These are phyloP conservation scores for Simmondsia chinensis DNA, from an alignment of 148 eudicot genomes.

Conservation along the genomic window DNA sequence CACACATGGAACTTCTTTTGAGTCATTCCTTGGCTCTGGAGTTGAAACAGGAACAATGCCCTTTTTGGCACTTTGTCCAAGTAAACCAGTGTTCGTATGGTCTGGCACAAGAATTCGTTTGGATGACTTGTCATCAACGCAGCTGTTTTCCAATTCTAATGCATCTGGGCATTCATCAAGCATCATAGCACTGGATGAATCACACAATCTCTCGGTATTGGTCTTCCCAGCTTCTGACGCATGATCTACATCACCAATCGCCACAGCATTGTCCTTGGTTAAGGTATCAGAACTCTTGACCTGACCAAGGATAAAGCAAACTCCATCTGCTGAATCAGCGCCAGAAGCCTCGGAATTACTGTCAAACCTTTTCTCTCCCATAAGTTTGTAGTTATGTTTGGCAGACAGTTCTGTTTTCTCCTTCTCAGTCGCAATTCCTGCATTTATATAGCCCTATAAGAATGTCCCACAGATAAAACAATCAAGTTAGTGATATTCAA, in stretches of 20 bases:
- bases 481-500: neutral
- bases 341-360: slow-evolving; percentile 36
- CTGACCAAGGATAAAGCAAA: slow-evolving; percentile 69
- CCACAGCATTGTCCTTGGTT: slow-evolving; percentile 21
- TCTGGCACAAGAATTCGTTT: slow-evolving; percentile 14
- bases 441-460: slow-evolving; percentile 86
- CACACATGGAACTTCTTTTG: slow-evolving; percentile 7
- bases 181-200: slow-evolving; percentile 17
- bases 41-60: slow-evolving; percentile 14
- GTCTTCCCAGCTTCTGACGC: slow-evolving; percentile 16
- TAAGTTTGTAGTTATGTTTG: slow-evolving; percentile 44
- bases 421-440: slow-evolving; percentile 77
- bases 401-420: slow-evolving; percentile 38
- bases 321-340: slow-evolving; percentile 72
- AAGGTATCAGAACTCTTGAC: slow-evolving; percentile 24
- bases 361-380: slow-evolving; percentile 46
- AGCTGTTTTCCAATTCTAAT: slow-evolving; percentile 18
- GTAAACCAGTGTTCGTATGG: slow-evolving; percentile 11
- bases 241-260: slow-evolving; percentile 23
- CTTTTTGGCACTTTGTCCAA: slow-evolving; percentile 18
- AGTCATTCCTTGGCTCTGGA: slow-evolving; percentile 7
- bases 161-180: slow-evolving; percentile 23
- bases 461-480: no score
- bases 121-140: slow-evolving; percentile 12
- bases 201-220: slow-evolving; percentile 15